A percentile compares a stretch with the other conserved stretches of the same genome.
phyloP scores from a whole-genome alignment of 1,284 basidiomycete species.

The Agroathelia rolfsii region DNA sequence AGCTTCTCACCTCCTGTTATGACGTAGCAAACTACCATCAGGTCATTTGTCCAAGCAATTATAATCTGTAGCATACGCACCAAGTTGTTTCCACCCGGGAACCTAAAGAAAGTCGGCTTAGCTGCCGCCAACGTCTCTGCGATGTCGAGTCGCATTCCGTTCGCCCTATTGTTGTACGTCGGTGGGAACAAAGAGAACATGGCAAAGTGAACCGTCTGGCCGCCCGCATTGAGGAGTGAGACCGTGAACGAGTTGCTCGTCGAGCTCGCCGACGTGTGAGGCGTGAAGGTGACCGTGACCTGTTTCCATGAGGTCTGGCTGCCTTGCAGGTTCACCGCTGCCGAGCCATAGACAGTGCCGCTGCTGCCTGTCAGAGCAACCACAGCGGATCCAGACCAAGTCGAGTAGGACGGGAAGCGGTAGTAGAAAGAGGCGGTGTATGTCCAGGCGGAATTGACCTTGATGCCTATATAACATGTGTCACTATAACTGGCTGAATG shows the following conservation, averaged over 20 bases:
- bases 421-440: conserved; percentile 62
- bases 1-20: conserved; percentile 38
- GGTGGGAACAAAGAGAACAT: conserved; percentile 66
- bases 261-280: conserved; percentile 27
- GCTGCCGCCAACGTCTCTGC: conserved; percentile 55
- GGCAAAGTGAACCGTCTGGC: conserved; percentile 48
- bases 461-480: conserved; percentile 40
- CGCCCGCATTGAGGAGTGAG: conserved; percentile 34
- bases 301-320: conserved; percentile 44
- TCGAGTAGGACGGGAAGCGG: conserved; percentile 40
- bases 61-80: conserved; percentile 19
- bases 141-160: conserved; percentile 59
- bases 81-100: conserved; percentile 55
- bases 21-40: conserved; percentile 7
- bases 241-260: conserved; percentile 44
- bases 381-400: conserved; percentile 33
- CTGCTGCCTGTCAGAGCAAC: conserved; percentile 31
- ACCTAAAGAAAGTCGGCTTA: conserved; percentile 55
- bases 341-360: conserved; percentile 36
- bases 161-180: conserved; percentile 52
- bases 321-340: conserved; percentile 30
- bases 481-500: conserved; percentile 2
- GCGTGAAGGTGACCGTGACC: conserved; percentile 34
- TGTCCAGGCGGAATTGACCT: conserved; percentile 41
- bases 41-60: background rate